A percentile compares a stretch with the other conserved stretches of the same genome.
These are phyloP conservation scores for Chrysanthemum seticuspe DNA, from an alignment of 129 eudicot species.

Conservation along the genomic window DNA sequence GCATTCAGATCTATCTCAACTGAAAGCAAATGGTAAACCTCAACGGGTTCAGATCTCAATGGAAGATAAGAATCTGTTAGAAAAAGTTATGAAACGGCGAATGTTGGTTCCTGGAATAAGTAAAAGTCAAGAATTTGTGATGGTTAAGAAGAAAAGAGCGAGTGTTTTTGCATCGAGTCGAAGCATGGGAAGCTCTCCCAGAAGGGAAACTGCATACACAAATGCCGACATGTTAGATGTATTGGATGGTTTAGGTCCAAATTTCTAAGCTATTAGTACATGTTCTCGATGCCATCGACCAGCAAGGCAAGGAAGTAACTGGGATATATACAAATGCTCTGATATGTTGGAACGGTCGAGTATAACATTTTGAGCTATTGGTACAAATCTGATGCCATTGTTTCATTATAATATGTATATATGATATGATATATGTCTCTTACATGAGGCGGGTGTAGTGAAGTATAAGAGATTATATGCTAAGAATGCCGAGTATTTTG, in stretches of 20 bases:
- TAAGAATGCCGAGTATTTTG: constrained; percentile 11
- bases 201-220: constrained; percentile 31
- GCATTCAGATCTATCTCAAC: constrained; percentile 17
- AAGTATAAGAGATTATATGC: constrained; percentile 13
- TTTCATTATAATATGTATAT: constrained; percentile 8
- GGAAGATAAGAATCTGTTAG: constrained; percentile 63
- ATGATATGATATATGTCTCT: constrained; percentile 10
- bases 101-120: constrained; percentile 63
- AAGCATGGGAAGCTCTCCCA: constrained; percentile 80
- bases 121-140: constrained; percentile 83
- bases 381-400: constrained; percentile 9
- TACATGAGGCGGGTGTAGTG: constrained; percentile 25
- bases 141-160: constrained; percentile 16
- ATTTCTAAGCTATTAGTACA: constrained; percentile 34
- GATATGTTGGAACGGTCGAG: constrained; percentile 4
- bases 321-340: background rate
- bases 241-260: constrained; percentile 63
- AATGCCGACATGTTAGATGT: constrained; percentile 55
- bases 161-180: constrained; percentile 60
- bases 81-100: constrained; percentile 56
- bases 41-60: constrained; percentile 42
- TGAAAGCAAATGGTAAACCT: constrained; percentile 14
- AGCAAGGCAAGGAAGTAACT: background rate
- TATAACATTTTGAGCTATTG: constrained; percentile 35
- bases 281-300: background rate